These are phyloP conservation scores for Harrya chromipes DNA, from an alignment of 768 basidiomycete species.

Conservation along the genomic window DNA sequence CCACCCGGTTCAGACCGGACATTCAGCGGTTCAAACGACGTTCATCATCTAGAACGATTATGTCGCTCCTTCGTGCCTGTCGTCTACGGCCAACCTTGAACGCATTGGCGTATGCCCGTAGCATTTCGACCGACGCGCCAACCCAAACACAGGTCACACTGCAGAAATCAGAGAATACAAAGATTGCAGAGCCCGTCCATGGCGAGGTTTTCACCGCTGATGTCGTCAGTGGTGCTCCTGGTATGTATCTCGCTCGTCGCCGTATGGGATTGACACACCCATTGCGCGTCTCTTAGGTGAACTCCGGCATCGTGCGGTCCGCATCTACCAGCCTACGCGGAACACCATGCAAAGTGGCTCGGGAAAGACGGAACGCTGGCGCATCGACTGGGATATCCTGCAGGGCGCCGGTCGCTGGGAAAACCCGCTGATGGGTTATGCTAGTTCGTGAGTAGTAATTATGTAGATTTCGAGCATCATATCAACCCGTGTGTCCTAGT, in stretches of 20 bases:
- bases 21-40: neutral
- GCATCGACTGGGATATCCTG: slow-evolving; percentile 93
- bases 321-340: slow-evolving; percentile 90
- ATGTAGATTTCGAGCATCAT: neutral
- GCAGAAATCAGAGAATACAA: slow-evolving; percentile 27
- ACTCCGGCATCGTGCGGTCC: slow-evolving; percentile 81
- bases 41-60: slow-evolving; percentile 37
- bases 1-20: slow-evolving; percentile 18
- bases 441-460: slow-evolving; percentile 72
- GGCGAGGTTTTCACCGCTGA: slow-evolving; percentile 73
- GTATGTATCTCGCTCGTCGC: slow-evolving; percentile 41
- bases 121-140: slow-evolving; percentile 17
- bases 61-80: slow-evolving; percentile 56
- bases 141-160: slow-evolving; percentile 21
- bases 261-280: neutral
- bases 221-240: slow-evolving; percentile 80
- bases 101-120: slow-evolving; percentile 13
- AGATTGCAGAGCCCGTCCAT: slow-evolving; percentile 46
- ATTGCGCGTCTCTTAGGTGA: slow-evolving; percentile 48
- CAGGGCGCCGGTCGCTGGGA: slow-evolving; percentile 92
- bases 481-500: slow-evolving; percentile 35
- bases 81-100: slow-evolving; percentile 28
- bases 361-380: slow-evolving; percentile 84
- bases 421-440: slow-evolving; percentile 97
- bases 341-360: slow-evolving; percentile 95